Percentiles rank a stretch among this genome's conserved stretches.
Conservation (phyloP, 129 eudicot genomes). For the Flaveria linearis region DNA sequence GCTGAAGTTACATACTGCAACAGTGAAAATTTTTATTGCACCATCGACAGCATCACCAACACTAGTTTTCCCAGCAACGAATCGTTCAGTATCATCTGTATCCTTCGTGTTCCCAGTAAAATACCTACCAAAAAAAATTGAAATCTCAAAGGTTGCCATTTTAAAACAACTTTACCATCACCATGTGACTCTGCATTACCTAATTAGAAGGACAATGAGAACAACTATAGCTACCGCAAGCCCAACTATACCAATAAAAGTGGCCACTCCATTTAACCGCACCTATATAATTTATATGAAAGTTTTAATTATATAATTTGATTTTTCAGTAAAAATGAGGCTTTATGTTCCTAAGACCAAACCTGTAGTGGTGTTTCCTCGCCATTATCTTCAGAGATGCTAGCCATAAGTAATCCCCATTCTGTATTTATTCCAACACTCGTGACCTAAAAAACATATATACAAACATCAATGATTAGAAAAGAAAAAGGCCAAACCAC, state of each 20-base stretch:
- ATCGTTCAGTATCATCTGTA: conserved; percentile 44
- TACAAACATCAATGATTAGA: background rate
- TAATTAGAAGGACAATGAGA: conserved; percentile 64
- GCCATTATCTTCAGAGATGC: conserved; percentile 96
- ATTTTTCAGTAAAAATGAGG: background rate
- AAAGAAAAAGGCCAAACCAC: background rate
- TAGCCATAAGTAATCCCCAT: conserved; percentile 99
- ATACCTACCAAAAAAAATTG: conserved; percentile 45
- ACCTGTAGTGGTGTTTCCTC: conserved; percentile 99
- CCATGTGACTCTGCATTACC: conserved; percentile 42
- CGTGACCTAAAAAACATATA: conserved; percentile 55
- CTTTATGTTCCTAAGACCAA: conserved; percentile 9
- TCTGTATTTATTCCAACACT: conserved; percentile 95
- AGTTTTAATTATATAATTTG: background rate
- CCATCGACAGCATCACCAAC: conserved; percentile 74
- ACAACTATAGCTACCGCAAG: conserved; percentile 74
- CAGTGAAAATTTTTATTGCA: conserved; percentile 75
- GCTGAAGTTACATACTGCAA: conserved; percentile 65
- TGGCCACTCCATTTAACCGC: conserved; percentile 92
- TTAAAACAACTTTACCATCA: background rate
- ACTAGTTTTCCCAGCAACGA: conserved; percentile 60
- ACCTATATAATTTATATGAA: conserved; percentile 50
- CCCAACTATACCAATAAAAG: conserved; percentile 91
- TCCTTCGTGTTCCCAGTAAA: conserved; percentile 70
- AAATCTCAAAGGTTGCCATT: conserved; percentile 10